Percentiles rank a stretch among this genome's conserved stretches.
Evolutionary conservation across 208 protist genomes (phyloP).

Genomic region (Crithidia brevicula): DNA sequence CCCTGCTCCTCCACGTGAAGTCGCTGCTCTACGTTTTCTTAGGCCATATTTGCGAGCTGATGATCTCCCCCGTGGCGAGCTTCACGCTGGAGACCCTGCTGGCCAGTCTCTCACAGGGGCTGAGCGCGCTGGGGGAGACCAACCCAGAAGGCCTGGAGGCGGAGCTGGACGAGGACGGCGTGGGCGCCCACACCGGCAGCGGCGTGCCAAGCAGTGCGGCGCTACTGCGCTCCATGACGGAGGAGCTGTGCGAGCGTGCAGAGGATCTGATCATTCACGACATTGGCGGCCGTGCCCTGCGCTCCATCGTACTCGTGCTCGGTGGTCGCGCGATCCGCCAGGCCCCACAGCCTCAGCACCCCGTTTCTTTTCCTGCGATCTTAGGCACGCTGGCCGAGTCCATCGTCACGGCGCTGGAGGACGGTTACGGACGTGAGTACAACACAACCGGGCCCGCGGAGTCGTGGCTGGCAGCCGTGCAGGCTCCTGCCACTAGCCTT

Average conservation of each 20-base stretch:
- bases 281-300: constrained; percentile 72
- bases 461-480: constrained; percentile 77
- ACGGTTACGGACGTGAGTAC: constrained; percentile 56
- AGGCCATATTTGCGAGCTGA: constrained; percentile 68
- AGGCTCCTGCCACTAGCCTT: constrained; percentile 73
- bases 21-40: constrained; percentile 86
- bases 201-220: constrained; percentile 83
- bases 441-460: constrained; percentile 35
- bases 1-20: constrained; percentile 84
- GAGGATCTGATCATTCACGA: constrained; percentile 78
- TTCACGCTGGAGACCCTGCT: constrained; percentile 83
- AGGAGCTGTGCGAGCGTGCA: constrained; percentile 73
- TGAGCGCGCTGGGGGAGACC: constrained; percentile 57
- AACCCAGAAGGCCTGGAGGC: constrained; percentile 43
- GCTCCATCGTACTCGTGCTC: constrained; percentile 81
- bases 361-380: constrained; percentile 45
- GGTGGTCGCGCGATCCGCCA: constrained; percentile 75
- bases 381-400: constrained; percentile 52
- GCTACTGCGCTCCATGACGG: constrained; percentile 60
- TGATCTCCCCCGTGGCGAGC: constrained; percentile 85
- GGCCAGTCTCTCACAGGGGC: constrained; percentile 62
- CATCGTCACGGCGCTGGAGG: constrained; percentile 59
- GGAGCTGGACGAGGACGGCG: constrained; percentile 68
- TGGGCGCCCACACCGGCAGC: constrained; percentile 75
- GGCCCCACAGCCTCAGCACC: constrained; percentile 49